Conservation (phyloP, 208 protist species). For the Plasmodiophora brassicae region DNA sequence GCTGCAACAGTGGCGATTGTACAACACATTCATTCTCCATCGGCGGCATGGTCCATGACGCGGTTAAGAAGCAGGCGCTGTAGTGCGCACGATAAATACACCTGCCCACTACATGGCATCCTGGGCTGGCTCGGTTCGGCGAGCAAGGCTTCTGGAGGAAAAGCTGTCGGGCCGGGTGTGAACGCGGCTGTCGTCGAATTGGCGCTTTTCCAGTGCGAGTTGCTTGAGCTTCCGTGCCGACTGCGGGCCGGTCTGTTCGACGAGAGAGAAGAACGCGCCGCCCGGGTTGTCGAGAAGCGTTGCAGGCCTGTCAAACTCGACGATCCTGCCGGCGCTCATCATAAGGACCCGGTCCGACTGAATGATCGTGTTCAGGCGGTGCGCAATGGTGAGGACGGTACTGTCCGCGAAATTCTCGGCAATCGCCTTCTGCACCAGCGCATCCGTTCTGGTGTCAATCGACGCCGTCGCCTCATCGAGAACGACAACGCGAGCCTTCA, state of each 20-base stretch:
- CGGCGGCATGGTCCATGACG: too few relatives aligned
- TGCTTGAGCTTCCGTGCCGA: not conserved
- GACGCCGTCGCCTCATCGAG: constrained; percentile 55
- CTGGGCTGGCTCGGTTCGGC: too few relatives aligned
- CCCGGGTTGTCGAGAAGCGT: constrained; percentile 34
- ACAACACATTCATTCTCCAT: too few relatives aligned
- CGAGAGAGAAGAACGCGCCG: constrained; percentile 35
- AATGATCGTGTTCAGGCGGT: constrained; percentile 67
- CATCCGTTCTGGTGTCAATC: constrained; percentile 51
- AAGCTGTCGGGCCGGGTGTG: too few relatives aligned
- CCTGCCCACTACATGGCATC: too few relatives aligned
- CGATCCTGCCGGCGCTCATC: constrained; percentile 61
- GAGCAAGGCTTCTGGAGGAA: too few relatives aligned
- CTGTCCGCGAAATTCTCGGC: constrained; percentile 30
- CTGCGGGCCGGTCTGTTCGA: constrained; percentile 38
- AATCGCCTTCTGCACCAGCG: constrained; percentile 43
- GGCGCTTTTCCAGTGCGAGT: not conserved
- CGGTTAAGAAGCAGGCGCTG: too few relatives aligned
- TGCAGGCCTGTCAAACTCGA: constrained; percentile 62
- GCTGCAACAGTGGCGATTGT: too few relatives aligned
- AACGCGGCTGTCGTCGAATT: too few relatives aligned
- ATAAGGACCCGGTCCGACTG: constrained; percentile 75
- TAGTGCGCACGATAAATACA: too few relatives aligned
- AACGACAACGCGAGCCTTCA: constrained; percentile 37
- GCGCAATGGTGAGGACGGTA: constrained; percentile 69